Evolutionary conservation across 768 basidiomycete species (phyloP).

Genomic region (Suillus subalutaceus): DNA sequence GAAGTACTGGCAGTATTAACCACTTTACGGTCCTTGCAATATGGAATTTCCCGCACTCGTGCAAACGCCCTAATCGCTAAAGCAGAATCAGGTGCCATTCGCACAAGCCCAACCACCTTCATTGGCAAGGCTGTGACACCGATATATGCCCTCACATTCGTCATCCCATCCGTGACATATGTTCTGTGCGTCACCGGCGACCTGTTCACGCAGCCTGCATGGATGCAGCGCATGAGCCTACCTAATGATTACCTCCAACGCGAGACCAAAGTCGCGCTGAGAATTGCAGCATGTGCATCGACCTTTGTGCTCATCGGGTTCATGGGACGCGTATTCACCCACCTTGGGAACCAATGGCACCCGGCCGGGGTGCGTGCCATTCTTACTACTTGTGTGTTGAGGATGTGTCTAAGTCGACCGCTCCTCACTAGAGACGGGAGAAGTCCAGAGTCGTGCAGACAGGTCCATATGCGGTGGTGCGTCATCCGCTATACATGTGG

Average conservation of each 20-base stretch:
- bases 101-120: slow-evolving; percentile 19
- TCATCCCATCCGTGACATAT: slow-evolving; percentile 33
- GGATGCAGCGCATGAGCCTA: slow-evolving; percentile 33
- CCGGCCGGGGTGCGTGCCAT: slow-evolving; percentile 32
- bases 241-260: slow-evolving; percentile 24
- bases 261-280: slow-evolving; percentile 27
- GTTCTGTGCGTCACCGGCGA: slow-evolving; percentile 29
- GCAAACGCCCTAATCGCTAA: slow-evolving; percentile 4
- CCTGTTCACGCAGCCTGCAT: slow-evolving; percentile 36
- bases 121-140: slow-evolving; percentile 31
- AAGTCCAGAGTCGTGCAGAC: slow-evolving; percentile 31
- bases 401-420: not conserved
- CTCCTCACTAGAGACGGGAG: slow-evolving; percentile 27
- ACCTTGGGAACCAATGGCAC: slow-evolving; percentile 35
- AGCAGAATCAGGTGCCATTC: slow-evolving; percentile 23
- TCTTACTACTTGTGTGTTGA: not conserved
- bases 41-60: slow-evolving; percentile 17
- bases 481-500: slow-evolving; percentile 40
- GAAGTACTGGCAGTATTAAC: slow-evolving; percentile 29
- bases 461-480: slow-evolving; percentile 40
- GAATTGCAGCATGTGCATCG: slow-evolving; percentile 30
- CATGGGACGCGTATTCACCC: slow-evolving; percentile 16
- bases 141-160: slow-evolving; percentile 25
- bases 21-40: slow-evolving; percentile 28
- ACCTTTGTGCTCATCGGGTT: slow-evolving; percentile 22